Conservation (phyloP, 208 protist species). For the Trypanosoma platydactyli region DNA sequence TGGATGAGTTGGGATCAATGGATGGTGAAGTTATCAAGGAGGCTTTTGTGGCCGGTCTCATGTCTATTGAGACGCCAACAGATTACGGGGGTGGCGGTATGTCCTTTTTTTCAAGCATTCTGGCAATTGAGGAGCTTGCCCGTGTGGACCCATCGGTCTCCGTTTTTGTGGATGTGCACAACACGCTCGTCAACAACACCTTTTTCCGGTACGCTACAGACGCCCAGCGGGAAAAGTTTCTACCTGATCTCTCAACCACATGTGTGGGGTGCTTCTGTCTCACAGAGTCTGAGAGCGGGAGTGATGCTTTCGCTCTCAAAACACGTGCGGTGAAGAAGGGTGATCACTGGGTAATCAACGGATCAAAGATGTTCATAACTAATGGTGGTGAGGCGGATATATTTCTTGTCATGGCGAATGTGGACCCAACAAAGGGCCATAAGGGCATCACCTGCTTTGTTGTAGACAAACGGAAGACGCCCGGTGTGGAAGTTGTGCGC, state of each 20-base stretch:
- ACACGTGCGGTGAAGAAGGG: constrained; percentile 80
- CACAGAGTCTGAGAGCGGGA: constrained; percentile 80
- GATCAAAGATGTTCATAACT: constrained; percentile 94
- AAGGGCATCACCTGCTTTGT: constrained; percentile 97
- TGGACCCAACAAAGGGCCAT: constrained; percentile 85
- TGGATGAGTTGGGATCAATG: constrained; percentile 82
- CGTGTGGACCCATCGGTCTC: constrained; percentile 85
- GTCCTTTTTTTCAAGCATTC: constrained; percentile 75
- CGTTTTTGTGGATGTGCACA: constrained; percentile 91
- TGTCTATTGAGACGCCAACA: constrained; percentile 79
- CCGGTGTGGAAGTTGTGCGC: constrained; percentile 90
- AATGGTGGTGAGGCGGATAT: constrained; percentile 90
- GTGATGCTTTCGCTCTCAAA: constrained; percentile 92
- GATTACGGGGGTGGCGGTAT: constrained; percentile 68
- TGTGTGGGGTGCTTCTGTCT: constrained; percentile 92
- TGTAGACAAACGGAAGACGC: constrained; percentile 78
- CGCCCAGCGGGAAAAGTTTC: constrained; percentile 80
- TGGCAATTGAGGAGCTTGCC: constrained; percentile 88
- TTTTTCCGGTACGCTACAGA: constrained; percentile 83
- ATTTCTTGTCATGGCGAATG: constrained; percentile 94
- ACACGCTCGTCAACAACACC: constrained; percentile 90
- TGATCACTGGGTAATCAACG: constrained; percentile 92
- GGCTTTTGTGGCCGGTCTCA: constrained; percentile 80
- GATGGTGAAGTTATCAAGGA: constrained; percentile 63
- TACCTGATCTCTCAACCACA: constrained; percentile 83